These are phyloP conservation scores for Leccinum huronense DNA, from an alignment of 1,284 basidiomycete species.

Conservation along the genomic window DNA sequence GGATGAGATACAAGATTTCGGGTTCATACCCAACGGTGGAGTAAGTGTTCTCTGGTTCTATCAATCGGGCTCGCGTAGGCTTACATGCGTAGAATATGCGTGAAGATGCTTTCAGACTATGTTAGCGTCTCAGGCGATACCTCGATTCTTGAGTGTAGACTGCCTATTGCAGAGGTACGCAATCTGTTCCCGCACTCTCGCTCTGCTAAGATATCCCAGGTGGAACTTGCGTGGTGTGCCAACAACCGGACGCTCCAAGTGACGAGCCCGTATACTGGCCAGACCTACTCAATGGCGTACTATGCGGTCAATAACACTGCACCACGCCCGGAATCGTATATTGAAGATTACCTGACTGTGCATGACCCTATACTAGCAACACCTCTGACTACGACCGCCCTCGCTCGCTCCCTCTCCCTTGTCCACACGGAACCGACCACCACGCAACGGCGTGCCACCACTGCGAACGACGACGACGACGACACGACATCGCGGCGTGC, in stretches of 20 bases:
- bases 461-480: too few relatives aligned
- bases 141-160: constrained; percentile 58
- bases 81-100: constrained; percentile 42
- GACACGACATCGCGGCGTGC: too few relatives aligned
- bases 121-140: constrained; percentile 59
- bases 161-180: constrained; percentile 59
- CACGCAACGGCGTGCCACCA: too few relatives aligned
- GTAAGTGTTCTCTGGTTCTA: constrained; percentile 40
- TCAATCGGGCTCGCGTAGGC: neutral
- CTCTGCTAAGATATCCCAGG: constrained; percentile 42
- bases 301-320: constrained; percentile 82
- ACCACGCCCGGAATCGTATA: constrained; percentile 85
- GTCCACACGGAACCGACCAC: too few relatives aligned
- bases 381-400: constrained; percentile 43
- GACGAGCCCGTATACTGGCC: constrained; percentile 70
- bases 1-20: constrained; percentile 79
- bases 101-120: constrained; percentile 68
- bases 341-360: constrained; percentile 75
- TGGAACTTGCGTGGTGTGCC: constrained; percentile 82
- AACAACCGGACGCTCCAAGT: constrained; percentile 73
- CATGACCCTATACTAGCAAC: constrained; percentile 58
- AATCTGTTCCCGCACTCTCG: constrained; percentile 31
- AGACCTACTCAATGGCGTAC: constrained; percentile 63
- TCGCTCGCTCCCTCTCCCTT: too few relatives aligned
- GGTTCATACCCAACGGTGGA: constrained; percentile 93